Conservation (phyloP, 164 flowering plant species). For the Piper betle region DNA sequence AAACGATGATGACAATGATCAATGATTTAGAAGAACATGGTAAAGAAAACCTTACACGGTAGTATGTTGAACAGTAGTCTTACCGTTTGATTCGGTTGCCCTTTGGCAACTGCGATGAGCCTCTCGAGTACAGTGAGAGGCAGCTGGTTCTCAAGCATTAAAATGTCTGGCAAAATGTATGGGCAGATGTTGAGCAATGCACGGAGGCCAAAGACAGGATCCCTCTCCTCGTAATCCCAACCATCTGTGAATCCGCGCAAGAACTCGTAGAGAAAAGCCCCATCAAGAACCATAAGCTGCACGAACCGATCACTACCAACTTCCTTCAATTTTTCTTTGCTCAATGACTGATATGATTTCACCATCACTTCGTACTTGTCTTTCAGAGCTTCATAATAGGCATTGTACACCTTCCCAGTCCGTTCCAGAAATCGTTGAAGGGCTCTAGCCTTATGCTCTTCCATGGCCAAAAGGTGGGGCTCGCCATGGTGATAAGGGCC, state of each 20-base stretch:
- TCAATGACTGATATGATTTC: background rate
- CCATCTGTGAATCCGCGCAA: slow-evolving; percentile 27
- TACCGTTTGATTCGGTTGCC: background rate
- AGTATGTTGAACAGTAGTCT: too few species aligned
- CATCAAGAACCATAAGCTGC: slow-evolving; percentile 63
- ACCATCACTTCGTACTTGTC: background rate
- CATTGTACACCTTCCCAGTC: slow-evolving; percentile 1
- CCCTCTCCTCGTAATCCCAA: slow-evolving; percentile 49
- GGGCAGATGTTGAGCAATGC: slow-evolving; percentile 34
- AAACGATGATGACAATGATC: too few species aligned
- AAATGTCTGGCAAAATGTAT: slow-evolving; percentile 46
- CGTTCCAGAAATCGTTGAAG: slow-evolving; percentile 14
- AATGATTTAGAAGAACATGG: too few species aligned
- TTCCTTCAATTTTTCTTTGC: background rate
- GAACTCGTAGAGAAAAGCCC: slow-evolving; percentile 52
- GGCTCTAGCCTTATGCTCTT: slow-evolving; percentile 22
- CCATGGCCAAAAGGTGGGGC: slow-evolving; percentile 5
- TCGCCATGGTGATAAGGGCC: slow-evolving; percentile 18
- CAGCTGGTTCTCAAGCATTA: slow-evolving; percentile 64
- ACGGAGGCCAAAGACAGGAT: slow-evolving; percentile 42
- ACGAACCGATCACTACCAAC: slow-evolving; percentile 38
- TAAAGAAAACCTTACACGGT: too few species aligned
- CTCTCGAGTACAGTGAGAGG: slow-evolving; percentile 35
- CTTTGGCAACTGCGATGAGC: slow-evolving; percentile 11
- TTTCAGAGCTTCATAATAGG: slow-evolving; percentile 5